phyloP scores from a whole-genome alignment of 1,139 yeast genomes.

The Candida smagusa region DNA sequence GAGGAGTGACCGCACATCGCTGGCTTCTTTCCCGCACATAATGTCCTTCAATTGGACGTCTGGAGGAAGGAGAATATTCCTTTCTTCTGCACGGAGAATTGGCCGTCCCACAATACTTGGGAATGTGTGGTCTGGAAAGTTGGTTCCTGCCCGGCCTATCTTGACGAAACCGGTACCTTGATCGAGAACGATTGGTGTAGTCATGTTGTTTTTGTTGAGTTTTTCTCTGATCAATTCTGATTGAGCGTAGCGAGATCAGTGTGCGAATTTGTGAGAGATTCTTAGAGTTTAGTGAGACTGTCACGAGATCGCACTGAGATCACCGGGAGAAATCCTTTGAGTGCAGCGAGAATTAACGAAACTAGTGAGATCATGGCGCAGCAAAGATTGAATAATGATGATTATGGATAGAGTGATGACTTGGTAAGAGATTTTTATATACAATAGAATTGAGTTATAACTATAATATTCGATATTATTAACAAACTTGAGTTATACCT shows the following conservation, averaged over 20 bases:
- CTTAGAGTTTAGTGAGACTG: too few relatives aligned
- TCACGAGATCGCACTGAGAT: background rate
- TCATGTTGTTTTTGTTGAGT: constrained; percentile 6
- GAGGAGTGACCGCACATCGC: constrained; percentile 81
- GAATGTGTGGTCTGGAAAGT: constrained; percentile 97
- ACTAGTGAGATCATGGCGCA: too few relatives aligned
- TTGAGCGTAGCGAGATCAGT: too few relatives aligned
- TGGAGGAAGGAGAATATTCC: constrained; percentile 52
- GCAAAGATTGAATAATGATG: too few relatives aligned
- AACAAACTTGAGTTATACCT: too few relatives aligned
- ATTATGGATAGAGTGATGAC: too few relatives aligned
- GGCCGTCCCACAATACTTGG: constrained; percentile 99
- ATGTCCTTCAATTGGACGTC: constrained; percentile 80
- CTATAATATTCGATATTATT: too few relatives aligned
- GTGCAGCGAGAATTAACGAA: too few relatives aligned
- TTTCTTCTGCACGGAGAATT: constrained; percentile 92
- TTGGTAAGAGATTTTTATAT: too few relatives aligned
- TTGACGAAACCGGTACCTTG: constrained; percentile 98
- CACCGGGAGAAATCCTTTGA: background rate
- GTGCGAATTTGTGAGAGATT: too few relatives aligned
- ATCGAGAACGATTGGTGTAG: constrained; percentile 66
- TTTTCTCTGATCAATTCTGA: background rate
- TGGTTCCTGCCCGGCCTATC: constrained; percentile 94
- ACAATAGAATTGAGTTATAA: too few relatives aligned
- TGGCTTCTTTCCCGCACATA: constrained; percentile 97